Base-by-base conservation (phyloP, 2,329 filamentous ascomycete genomes). In the Fusarium pseudocircinatum region DNA sequence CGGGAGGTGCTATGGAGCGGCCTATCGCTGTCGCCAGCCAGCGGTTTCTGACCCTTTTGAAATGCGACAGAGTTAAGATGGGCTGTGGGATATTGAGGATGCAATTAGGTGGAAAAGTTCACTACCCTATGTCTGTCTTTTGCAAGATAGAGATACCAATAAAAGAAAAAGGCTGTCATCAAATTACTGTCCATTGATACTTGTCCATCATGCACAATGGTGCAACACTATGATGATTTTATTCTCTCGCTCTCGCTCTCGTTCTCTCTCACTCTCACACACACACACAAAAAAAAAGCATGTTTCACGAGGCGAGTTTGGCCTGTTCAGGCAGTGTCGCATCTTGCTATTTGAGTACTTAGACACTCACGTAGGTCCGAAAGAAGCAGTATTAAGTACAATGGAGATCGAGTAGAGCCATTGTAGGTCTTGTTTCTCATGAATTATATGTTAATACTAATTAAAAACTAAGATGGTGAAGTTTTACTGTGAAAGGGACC, bases 121-220 rank as follows among this genome's bases (percentile, higher is more conserved):
- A 49, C 53, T 57, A 70, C 70, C 53, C 66, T 73, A 44, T 49
- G 47, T 56, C 47, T 70, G 53, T 54, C 56, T 30, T 67, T 54
- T 42, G 28, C 43, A 44, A 40, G 60, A 44, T 58, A 46, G 57
- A 74, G 71, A 74, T 72, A 74, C 71, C 71, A 74, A 74, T 50
- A 37, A 65, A 44, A 60, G 58, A 73, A 42, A 50, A 67, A 53
- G n/a, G 24, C n/a, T 42, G 57, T 22, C 12, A 63, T 39, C 40
- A 50, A 30, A 32, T 40, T 24, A 22, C 34, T 26, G 11, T 40
- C 18, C n/a, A n/a, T n/a, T 18, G 15, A 24, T 24, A 40, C n/a
- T n/a, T 28, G 49, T 34, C n/a, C 49, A 24, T 26, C 18, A 26
- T 52, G 9, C 13, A 36, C n/a, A 52, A 20, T 52, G n/a, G 32